Conservation (phyloP, 1,139 yeast species). For the Debaryomyces subglobosus region DNA sequence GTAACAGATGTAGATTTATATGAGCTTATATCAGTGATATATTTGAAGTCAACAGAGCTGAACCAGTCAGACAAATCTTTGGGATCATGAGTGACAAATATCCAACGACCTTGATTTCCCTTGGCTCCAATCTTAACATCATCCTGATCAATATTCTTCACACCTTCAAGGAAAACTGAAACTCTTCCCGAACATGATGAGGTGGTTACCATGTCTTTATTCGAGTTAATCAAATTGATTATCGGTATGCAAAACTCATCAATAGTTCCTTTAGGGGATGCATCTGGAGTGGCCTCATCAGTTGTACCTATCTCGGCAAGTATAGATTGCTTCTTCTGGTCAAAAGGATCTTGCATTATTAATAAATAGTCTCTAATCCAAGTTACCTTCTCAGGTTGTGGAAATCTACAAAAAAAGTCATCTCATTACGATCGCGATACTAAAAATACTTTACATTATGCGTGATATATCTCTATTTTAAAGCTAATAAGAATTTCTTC, state of each 20-base stretch:
- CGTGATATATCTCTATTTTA: conserved; percentile 37
- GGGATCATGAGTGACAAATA: conserved; percentile 76
- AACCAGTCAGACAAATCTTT: conserved; percentile 57
- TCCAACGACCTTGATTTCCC: conserved; percentile 83
- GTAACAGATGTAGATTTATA: conserved; percentile 14
- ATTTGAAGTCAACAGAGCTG: conserved; percentile 30
- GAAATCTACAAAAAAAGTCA: background rate
- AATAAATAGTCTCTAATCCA: background rate
- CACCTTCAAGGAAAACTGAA: conserved; percentile 77
- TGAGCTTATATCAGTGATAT: conserved; percentile 13
- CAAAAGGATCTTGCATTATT: conserved; percentile 56
- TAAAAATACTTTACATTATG: conserved; percentile 1
- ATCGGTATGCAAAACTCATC: conserved; percentile 74
- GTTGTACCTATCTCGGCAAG: conserved; percentile 55
- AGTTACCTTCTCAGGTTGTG: background rate
- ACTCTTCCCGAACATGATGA: conserved; percentile 89
- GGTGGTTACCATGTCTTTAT: conserved; percentile 75
- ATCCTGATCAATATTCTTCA: conserved; percentile 23
- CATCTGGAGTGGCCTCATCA: conserved; percentile 53
- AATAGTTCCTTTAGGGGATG: conserved; percentile 84
- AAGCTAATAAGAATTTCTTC: conserved; percentile 63
- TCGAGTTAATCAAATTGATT: conserved; percentile 64
- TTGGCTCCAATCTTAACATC: conserved; percentile 70
- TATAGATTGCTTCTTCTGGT: conserved; percentile 66
- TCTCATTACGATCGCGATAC: conserved; percentile 9